Base-by-base conservation (phyloP, 2,329 filamentous ascomycete genomes). In the Stagonosporopsis chrysanthemi region DNA sequence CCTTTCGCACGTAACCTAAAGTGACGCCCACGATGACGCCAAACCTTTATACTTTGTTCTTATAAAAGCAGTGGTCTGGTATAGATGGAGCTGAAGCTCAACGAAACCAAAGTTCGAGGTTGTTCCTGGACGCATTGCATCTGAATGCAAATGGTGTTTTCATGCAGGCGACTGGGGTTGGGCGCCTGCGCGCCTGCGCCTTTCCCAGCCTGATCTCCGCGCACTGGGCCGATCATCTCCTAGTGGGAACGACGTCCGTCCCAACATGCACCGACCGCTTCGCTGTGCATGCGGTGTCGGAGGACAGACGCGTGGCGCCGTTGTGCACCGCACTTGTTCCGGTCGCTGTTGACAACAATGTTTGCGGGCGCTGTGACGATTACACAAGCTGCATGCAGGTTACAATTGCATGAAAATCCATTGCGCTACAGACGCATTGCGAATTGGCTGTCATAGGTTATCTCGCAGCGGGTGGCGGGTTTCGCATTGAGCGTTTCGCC, bases 81-180 rank as follows among this genome's bases (percentile, higher is more conserved):
- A 44, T 52, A 52, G 31, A 57, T 44, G 28, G 40, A 33, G 39
- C 12, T 45, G 31, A 33, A 9, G 9, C 26, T 54, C 31, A 23
- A 43, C 58, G 61, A 62, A 61, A 67, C 65, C 31, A 23, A 23
- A n/a, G 12, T 50, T 64, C 33, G 59, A 56, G 58, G 58, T 50
- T 65, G 47, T 52, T 47, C 58, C 61, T 54, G 47, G 60, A 35
- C 42, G 17, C 26, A 36, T 35, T n/a, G 39, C 28, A 40, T 42
- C 45, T 45, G 46, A 44, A 41, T 40, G 31, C 47, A 58, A 36
- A 67, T 55, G 53, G 56, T 50, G 54, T 39, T 44, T 64, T 62
- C 31, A 65, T 63, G 64, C 61, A 40, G 39, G 8, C 23, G 39
- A 29, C 36, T 29, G 39, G 52, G 38, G 52, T 62, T 22, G 46